Percentiles rank a stretch among this genome's conserved stretches.
Evolutionary conservation across 495 filamentous ascomycete species (phyloP).

Genomic region (Cladorrhinum samala): DNA sequence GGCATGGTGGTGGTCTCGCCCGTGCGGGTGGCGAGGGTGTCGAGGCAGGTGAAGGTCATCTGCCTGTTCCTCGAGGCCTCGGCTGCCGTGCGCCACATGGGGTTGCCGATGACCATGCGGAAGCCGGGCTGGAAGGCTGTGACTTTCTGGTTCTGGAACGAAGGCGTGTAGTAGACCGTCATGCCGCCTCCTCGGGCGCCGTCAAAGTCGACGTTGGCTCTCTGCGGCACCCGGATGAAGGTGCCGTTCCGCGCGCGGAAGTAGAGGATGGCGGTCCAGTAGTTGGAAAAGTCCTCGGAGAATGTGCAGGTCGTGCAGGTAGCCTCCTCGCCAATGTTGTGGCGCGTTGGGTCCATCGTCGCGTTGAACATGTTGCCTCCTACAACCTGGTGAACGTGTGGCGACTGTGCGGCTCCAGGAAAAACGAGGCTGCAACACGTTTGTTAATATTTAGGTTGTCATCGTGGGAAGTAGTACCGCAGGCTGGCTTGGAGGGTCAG

Average conservation of each 20-base stretch:
- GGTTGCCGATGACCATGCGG: constrained; percentile 68
- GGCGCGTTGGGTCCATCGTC: constrained; percentile 24
- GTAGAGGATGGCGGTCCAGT: constrained; percentile 40
- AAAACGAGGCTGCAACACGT: constrained; percentile 17
- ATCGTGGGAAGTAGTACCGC: background rate
- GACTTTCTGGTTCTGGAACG: constrained; percentile 32
- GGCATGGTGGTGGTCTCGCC: constrained; percentile 31
- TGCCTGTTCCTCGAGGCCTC: constrained; percentile 32
- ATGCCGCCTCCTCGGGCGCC: constrained; percentile 30
- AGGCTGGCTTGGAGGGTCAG: constrained; percentile 14
- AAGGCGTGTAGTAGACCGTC: constrained; percentile 40
- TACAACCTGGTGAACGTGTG: constrained; percentile 24
- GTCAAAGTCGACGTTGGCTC: constrained; percentile 18
- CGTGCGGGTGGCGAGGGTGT: constrained; percentile 26
- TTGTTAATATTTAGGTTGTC: background rate
- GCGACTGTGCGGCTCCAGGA: constrained; percentile 16
- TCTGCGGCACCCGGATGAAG: constrained; percentile 31
- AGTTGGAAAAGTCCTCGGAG: constrained; percentile 37
- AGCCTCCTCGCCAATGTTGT: constrained; percentile 26
- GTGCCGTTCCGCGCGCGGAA: constrained; percentile 35
- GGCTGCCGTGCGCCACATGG: constrained; percentile 32
- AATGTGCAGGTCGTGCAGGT: constrained; percentile 34
- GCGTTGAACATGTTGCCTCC: constrained; percentile 29
- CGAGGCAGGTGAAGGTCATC: constrained; percentile 37
- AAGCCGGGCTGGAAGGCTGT: constrained; percentile 51